Evolutionary conservation across 805 yeast genomes (phyloP).

Genomic region (Saturnispora kantuleensis): DNA sequence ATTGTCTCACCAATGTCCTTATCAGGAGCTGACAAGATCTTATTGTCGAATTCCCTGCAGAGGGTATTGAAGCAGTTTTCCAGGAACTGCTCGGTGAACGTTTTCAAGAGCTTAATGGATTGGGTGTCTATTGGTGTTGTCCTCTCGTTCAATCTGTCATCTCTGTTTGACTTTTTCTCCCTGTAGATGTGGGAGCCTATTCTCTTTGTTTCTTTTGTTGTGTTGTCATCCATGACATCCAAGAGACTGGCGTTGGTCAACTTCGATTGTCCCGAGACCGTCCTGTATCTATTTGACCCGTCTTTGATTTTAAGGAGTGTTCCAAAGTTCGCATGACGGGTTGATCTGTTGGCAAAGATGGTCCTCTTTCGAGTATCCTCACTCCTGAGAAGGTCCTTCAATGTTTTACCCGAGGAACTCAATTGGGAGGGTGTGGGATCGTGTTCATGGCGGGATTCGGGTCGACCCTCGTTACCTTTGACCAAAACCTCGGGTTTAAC

Average conservation of each 20-base stretch:
- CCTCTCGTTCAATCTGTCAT: constrained; percentile 7
- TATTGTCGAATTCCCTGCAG: constrained; percentile 38
- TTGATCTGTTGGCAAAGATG: constrained; percentile 16
- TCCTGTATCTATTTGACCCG: constrained; percentile 40
- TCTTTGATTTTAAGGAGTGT: constrained; percentile 67
- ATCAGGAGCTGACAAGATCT: constrained; percentile 10
- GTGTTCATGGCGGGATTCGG: not conserved
- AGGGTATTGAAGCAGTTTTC: constrained; percentile 71
- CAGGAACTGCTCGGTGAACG: constrained; percentile 48
- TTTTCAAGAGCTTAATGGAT: constrained; percentile 19
- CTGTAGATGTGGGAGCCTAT: constrained; percentile 35
- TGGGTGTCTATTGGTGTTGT: not conserved
- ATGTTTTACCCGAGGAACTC: constrained; percentile 20
- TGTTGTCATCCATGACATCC: constrained; percentile 54
- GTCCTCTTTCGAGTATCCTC: constrained; percentile 45
- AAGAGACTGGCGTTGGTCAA: constrained; percentile 37
- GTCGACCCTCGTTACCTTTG: not conserved
- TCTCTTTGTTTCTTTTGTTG: constrained; percentile 42
- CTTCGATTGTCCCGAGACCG: constrained; percentile 62
- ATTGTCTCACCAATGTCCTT: constrained; percentile 24
- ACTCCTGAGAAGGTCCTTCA: constrained; percentile 43
- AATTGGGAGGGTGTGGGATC: not conserved
- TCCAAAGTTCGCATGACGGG: constrained; percentile 86
- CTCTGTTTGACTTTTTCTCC: constrained; percentile 33
- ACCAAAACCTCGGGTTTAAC: constrained; percentile 30